Evolutionary conservation across 768 basidiomycete genomes (phyloP).

Genomic region (Pulveroboletus frians): DNA sequence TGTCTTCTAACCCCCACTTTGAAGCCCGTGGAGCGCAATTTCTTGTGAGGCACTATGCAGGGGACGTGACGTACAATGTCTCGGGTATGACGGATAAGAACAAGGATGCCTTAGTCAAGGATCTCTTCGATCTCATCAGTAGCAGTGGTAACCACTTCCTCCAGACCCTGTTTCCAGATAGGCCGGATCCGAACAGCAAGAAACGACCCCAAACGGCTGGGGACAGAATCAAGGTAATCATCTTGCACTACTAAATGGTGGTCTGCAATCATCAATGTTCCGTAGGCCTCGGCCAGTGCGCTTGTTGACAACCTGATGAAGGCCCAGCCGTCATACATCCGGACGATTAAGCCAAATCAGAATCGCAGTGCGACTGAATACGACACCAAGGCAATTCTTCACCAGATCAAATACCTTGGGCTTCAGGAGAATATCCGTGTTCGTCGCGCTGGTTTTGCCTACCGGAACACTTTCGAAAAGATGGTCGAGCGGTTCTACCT

Average conservation of each 20-base stretch:
- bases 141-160: conserved; percentile 80
- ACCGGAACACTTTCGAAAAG: conserved; percentile 97
- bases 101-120: conserved; percentile 95
- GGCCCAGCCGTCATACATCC: conserved; percentile 95
- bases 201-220: conserved; percentile 97
- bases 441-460: conserved; percentile 95
- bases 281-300: conserved; percentile 84
- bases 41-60: conserved; percentile 93
- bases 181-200: conserved; percentile 94
- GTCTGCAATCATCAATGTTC: background rate
- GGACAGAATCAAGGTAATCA: conserved; percentile 87
- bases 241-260: background rate
- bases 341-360: conserved; percentile 98
- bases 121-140: conserved; percentile 84
- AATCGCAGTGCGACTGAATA: conserved; percentile 91
- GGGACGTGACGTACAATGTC: conserved; percentile 98
- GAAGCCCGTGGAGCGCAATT: conserved; percentile 93
- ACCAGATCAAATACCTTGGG: conserved; percentile 99
- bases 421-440: conserved; percentile 98
- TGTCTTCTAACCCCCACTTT: conserved; percentile 88
- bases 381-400: conserved; percentile 89
- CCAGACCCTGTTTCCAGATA: conserved; percentile 85
- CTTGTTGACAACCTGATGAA: conserved; percentile 98
- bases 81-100: conserved; percentile 99
- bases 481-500: conserved; percentile 99